A percentile compares a stretch with the other conserved stretches of the same genome.
Evolutionary conservation across 139 green algal genomes (phyloP).

Genomic region (Astrephomene gubernaculifera): DNA sequence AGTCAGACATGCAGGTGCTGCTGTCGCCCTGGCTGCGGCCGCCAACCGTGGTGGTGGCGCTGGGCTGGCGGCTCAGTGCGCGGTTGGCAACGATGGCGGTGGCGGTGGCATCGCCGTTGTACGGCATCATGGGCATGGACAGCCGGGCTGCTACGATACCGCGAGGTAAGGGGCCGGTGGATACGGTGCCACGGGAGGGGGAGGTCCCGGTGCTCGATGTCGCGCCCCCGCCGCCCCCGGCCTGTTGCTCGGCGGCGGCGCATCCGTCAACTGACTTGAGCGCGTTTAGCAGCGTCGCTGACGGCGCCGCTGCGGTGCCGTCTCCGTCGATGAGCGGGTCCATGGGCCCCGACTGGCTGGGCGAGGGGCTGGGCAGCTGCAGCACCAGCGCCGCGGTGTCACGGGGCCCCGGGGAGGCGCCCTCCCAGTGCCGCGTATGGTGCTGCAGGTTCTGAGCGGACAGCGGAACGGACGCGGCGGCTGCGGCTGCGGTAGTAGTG

Average conservation of each 20-base stretch:
- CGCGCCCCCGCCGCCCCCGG: too few species aligned
- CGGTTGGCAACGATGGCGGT: background rate
- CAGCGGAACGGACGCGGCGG: background rate
- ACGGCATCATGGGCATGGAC: background rate
- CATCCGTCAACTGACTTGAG: too few species aligned
- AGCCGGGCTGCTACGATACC: background rate
- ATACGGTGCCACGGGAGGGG: too few species aligned
- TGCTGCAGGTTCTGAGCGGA: constrained; percentile 25
- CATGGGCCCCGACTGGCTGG: constrained; percentile 19
- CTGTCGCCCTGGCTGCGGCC: background rate
- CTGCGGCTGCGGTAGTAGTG: background rate
- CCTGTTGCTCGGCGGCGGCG: too few species aligned
- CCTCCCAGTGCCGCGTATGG: constrained; percentile 24
- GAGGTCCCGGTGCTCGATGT: too few species aligned
- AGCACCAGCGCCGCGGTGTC: background rate
- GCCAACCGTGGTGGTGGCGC: background rate
- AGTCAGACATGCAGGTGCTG: background rate
- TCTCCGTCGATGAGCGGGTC: constrained; percentile 15
- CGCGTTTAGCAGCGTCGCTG: background rate
- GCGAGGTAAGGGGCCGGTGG: background rate
- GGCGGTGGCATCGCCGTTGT: background rate
- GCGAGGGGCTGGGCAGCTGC: constrained; percentile 27
- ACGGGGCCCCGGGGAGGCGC: background rate
- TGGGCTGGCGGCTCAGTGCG: constrained; percentile 4
- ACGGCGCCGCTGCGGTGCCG: background rate